A percentile compares a stretch with the other conserved stretches of the same genome.
Evolutionary conservation across 345 rosid genomes (phyloP).

Genomic region (Eucalyptus tenuipes): DNA sequence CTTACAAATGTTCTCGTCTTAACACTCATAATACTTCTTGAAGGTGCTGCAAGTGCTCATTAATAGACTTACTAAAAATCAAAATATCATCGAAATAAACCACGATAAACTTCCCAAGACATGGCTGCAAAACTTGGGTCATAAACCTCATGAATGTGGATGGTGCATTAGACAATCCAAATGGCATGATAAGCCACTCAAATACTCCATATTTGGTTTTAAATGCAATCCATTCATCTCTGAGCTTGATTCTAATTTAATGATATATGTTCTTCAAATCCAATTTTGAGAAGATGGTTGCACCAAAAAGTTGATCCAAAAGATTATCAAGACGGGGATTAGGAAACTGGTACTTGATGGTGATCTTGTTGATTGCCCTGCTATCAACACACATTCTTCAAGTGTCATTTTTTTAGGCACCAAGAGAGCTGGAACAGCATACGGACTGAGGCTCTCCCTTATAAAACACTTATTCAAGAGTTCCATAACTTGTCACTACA

Average conservation of each 20-base stretch:
- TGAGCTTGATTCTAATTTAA: background rate
- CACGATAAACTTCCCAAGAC: background rate
- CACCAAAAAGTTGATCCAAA: background rate
- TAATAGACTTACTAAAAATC: background rate
- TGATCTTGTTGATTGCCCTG: background rate
- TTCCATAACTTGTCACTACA: background rate
- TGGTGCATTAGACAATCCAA: background rate
- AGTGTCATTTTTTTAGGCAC: background rate
- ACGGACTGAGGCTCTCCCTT: background rate
- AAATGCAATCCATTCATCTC: background rate
- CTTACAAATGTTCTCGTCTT: background rate
- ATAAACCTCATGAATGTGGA: background rate
- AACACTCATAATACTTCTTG: background rate
- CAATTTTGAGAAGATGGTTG: background rate
- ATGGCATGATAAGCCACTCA: background rate
- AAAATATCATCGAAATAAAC: background rate
- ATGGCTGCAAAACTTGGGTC: background rate
- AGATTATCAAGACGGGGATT: background rate
- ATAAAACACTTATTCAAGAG: background rate
- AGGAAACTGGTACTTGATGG: background rate
- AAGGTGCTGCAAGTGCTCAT: background rate
- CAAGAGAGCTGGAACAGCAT: background rate
- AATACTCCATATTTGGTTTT: background rate
- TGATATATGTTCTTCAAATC: background rate
- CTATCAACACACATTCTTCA: background rate